These are phyloP conservation scores for Yamadazyma tumulicola DNA, from an alignment of 805 yeast genomes.

Conservation along the genomic window DNA sequence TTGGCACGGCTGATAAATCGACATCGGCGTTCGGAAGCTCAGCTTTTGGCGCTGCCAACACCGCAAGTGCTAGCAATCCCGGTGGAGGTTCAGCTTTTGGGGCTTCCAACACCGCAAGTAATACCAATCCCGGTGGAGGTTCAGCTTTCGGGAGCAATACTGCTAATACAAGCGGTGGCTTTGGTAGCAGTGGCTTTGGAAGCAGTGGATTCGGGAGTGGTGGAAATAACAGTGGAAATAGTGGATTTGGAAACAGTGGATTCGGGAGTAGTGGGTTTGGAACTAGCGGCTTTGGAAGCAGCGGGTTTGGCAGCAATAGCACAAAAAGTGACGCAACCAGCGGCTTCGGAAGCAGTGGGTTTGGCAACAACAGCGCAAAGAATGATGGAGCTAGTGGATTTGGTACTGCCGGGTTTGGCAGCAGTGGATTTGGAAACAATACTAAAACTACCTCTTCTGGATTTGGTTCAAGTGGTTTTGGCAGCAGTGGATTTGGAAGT, in stretches of 20 bases:
- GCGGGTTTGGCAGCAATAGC: not conserved
- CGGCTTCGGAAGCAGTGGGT: not conserved
- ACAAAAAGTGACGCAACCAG: constrained; percentile 1
- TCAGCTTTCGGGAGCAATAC: not conserved
- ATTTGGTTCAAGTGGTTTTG: not conserved
- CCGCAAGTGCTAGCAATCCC: not conserved
- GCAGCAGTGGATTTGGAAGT: not conserved
- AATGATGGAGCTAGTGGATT: not conserved
- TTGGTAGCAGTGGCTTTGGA: constrained; percentile 2
- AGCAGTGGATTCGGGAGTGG: not conserved
- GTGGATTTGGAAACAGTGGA: too few relatives aligned
- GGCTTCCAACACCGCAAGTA: constrained; percentile 2
- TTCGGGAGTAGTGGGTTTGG: not conserved
- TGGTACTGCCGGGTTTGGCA: constrained; percentile 14
- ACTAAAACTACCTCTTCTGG: constrained; percentile 3
- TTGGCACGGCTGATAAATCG: constrained; percentile 1
- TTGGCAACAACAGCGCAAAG: too few relatives aligned
- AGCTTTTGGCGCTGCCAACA: constrained; percentile 9
- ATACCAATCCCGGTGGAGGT: not conserved
- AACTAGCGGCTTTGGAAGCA: not conserved
- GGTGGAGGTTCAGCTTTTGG: constrained; percentile 9
- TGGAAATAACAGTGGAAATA: constrained; percentile 13
- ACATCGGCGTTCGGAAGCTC: constrained; percentile 3
- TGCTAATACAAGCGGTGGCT: not conserved
- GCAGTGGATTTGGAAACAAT: not conserved